Percentiles rank a stretch among this genome's conserved stretches.
Conservation (phyloP, 441 rosid species). For the Populus trichocarpa region DNA sequence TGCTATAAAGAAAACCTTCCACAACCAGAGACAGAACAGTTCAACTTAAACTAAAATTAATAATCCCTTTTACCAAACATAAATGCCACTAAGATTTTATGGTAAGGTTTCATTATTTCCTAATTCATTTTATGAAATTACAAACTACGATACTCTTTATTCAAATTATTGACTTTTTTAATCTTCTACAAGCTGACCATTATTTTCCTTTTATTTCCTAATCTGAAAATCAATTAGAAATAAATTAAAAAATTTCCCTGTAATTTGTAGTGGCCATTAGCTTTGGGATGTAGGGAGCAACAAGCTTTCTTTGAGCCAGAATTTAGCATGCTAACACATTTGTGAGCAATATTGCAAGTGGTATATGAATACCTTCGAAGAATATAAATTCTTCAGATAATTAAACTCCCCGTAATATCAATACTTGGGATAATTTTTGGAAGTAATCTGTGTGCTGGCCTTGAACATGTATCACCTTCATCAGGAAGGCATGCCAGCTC, state of each 20-base stretch:
- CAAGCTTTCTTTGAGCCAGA: not conserved
- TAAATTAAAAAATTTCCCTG: not conserved
- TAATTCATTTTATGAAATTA: too few species aligned
- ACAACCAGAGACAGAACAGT: not conserved
- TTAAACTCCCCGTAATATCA: constrained; percentile 26
- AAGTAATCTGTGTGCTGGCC: constrained; percentile 53
- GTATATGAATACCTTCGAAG: constrained; percentile 22
- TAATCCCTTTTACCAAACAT: not conserved
- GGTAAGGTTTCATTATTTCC: not conserved
- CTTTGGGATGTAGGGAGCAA: not conserved
- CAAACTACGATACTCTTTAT: not conserved
- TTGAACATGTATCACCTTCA: constrained; percentile 42
- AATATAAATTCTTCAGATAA: constrained; percentile 4
- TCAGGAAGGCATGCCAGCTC: constrained; percentile 58
- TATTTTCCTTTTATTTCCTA: not conserved
- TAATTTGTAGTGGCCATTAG: not conserved
- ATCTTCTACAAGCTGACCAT: not conserved
- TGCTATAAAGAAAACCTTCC: not conserved
- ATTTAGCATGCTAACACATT: not conserved
- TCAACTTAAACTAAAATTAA: not conserved
- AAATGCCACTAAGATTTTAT: not conserved
- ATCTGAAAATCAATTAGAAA: not conserved
- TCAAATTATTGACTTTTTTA: not conserved
- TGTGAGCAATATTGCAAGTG: not conserved
- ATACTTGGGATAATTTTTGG: constrained; percentile 82